Evolutionary conservation across 164 flowering plant genomes (phyloP), one percentile per base, ranked within the genome.

Genomic region (Aristolochia contorta): DNA sequence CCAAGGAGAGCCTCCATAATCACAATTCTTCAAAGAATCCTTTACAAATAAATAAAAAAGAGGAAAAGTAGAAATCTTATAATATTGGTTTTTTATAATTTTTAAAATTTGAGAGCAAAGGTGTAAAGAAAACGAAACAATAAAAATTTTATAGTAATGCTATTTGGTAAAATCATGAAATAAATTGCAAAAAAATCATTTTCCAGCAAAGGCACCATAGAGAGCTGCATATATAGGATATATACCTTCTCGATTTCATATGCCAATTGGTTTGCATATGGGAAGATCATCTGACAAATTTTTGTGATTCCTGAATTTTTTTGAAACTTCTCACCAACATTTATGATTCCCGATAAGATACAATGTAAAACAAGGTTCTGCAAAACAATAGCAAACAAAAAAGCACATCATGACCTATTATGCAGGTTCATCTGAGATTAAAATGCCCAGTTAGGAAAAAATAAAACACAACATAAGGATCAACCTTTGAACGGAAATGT

Each of bases 401-500:
- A 60, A 58, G 18, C 23, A 22, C 22, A 19, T n/a, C 54, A 50
- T 50, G 20, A 22, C 54, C 73, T 90, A 50, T 37, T 8, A 37
- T 37, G 19, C 19, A 50, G 16, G 12, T 22, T 2, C 16, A 6
- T 19, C 12, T n/a, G 7, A 19, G 2, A 41, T 24, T 13, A 16
- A 96, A 60, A 48, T 2, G 53, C 45, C 6, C 30, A 4, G 23
- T 14, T 15, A 56, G 41, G 58, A 1, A 56, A 56, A 24, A 1
- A 16, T 56, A 27, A 13, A 50, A 61, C 25, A 61, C 43, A 59
- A 16, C 21, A 14, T 14, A 6, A 30, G 22, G 56, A 41, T 64
- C 46, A 69, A 92, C 98, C 92, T 93, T 93, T 49, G 99, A 93
- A 66, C 88, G 97, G 73, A 93, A 90, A 75, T 90, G 92, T 66